These are phyloP conservation scores for Pisolithus sp. DNA, from an alignment of 768 basidiomycete genomes.

Conservation along the genomic window DNA sequence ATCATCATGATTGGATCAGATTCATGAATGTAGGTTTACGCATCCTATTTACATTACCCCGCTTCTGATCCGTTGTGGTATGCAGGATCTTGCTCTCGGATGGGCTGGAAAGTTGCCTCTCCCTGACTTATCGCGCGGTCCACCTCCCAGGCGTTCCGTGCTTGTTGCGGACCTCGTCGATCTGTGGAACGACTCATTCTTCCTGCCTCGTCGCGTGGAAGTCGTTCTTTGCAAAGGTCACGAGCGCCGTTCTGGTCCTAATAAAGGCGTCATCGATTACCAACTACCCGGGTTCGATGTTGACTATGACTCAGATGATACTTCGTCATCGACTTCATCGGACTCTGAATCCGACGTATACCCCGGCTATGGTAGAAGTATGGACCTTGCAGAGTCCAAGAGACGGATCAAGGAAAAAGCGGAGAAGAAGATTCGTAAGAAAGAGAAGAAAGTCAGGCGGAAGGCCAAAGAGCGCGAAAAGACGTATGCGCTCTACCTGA, in stretches of 20 bases:
- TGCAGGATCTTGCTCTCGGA: slow-evolving; percentile 63
- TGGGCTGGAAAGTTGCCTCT: slow-evolving; percentile 77
- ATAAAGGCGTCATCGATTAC: slow-evolving; percentile 48
- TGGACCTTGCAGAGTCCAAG: slow-evolving; percentile 44
- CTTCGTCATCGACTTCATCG: slow-evolving; percentile 36
- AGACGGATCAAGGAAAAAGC: slow-evolving; percentile 49
- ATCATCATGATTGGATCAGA: slow-evolving; percentile 73
- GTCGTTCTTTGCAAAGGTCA: slow-evolving; percentile 74
- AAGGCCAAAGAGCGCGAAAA: slow-evolving; percentile 56
- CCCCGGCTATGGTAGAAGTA: slow-evolving; percentile 39
- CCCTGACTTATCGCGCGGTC: slow-evolving; percentile 42
- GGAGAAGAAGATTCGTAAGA: slow-evolving; percentile 55
- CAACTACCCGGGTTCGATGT: slow-evolving; percentile 45
- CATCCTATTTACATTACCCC: not conserved
- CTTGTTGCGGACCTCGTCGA: slow-evolving; percentile 69
- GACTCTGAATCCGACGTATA: slow-evolving; percentile 39
- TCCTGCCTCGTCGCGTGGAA: slow-evolving; percentile 69
- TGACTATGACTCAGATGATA: slow-evolving; percentile 34
- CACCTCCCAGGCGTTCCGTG: slow-evolving; percentile 48
- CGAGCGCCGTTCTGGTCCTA: slow-evolving; percentile 67
- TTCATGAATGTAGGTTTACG: slow-evolving; percentile 57
- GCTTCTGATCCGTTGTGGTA: not conserved
- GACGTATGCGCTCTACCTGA: slow-evolving; percentile 58
- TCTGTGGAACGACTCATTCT: slow-evolving; percentile 76
- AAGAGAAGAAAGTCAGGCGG: slow-evolving; percentile 57